Percentiles rank a stretch among this genome's conserved stretches.
phyloP scores from a whole-genome alignment of 306 rosid genomes.

The Mimosa bimucronata region DNA sequence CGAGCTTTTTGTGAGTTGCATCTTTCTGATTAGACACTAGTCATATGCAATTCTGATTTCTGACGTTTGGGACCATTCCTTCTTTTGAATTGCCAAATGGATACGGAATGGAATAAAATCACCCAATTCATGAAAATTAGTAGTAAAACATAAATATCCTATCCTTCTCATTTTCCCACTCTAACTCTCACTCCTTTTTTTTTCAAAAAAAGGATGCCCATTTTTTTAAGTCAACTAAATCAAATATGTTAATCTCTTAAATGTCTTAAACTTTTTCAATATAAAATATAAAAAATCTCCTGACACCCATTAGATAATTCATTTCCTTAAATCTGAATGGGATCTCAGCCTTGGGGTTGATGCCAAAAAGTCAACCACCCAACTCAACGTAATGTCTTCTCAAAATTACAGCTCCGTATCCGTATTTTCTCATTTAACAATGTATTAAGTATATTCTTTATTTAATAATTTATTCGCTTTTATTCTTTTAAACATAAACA shows the following conservation, averaged over 20 bases:
- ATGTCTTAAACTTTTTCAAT: neutral
- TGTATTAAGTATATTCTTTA: neutral
- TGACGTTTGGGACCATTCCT: neutral
- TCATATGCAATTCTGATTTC: neutral
- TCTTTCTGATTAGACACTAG: neutral
- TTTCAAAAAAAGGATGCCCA: neutral
- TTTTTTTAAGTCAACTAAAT: neutral
- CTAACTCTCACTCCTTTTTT: neutral
- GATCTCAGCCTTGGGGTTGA: conserved; percentile 52
- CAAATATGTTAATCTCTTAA: neutral
- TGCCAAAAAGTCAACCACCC: conserved; percentile 61
- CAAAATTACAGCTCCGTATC: neutral
- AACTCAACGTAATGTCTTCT: neutral
- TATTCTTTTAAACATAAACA: neutral
- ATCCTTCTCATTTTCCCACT: neutral
- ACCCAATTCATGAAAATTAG: neutral
- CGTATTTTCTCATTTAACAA: neutral
- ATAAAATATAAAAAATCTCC: conserved; percentile 6
- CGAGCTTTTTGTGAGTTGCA: neutral
- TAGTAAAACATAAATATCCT: neutral
- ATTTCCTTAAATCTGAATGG: conserved; percentile 10
- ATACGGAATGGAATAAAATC: neutral
- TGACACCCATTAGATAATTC: conserved; percentile 28
- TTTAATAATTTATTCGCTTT: neutral
- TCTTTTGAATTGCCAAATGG: neutral